These are phyloP conservation scores for Ambrosiella beaveri DNA, from an alignment of 2,329 filamentous ascomycete genomes.

Conservation along the genomic window DNA sequence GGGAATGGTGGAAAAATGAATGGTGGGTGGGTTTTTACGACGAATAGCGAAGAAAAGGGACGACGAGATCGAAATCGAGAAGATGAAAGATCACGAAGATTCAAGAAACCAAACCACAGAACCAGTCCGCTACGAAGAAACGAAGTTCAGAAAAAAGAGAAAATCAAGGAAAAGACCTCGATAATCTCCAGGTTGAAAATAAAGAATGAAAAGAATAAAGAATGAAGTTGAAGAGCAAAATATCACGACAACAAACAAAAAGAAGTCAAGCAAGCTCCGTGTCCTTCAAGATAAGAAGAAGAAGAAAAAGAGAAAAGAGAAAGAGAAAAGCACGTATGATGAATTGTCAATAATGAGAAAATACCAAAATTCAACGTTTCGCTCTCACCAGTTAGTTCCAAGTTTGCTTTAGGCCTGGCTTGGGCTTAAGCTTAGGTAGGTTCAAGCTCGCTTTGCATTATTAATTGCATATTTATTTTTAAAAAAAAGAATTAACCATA, in stretches of 20 bases:
- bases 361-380: no score
- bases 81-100: neutral
- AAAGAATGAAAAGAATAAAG: conserved; percentile 1
- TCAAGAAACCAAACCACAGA: neutral
- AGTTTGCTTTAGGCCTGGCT: no score
- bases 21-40: neutral
- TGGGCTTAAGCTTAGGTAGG: no score
- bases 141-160: neutral
- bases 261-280: neutral
- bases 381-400: no score
- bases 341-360: no score
- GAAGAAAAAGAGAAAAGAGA: neutral
- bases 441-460: no score
- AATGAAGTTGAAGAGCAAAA: conserved; percentile 4
- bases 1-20: neutral
- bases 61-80: neutral
- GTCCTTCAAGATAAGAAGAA: neutral
- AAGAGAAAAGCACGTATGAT: no score
- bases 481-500: no score
- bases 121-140: conserved; percentile 1
- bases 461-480: no score
- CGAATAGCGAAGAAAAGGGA: neutral
- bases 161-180: neutral
- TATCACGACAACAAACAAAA: neutral
- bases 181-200: neutral